A percentile compares a stretch with the other conserved stretches of the same genome.
Conservation (phyloP, 306 rosid species). For the Trifolium dubium region DNA sequence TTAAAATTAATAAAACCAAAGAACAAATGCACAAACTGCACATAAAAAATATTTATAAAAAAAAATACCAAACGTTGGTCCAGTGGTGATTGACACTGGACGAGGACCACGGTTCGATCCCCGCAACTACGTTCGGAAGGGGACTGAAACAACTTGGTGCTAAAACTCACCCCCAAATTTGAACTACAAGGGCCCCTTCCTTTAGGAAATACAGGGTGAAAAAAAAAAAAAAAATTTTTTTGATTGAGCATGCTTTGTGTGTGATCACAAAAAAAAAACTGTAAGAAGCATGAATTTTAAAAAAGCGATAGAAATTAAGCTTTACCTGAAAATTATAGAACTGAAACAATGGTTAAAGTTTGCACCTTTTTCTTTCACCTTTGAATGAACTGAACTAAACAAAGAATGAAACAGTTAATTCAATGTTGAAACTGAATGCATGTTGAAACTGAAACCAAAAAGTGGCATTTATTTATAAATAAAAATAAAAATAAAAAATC, state of each 20-base stretch:
- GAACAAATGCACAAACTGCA: not conserved
- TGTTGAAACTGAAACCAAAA: not conserved
- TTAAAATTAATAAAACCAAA: not conserved
- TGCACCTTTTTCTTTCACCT: constrained; percentile 5
- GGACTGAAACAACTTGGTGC: no score
- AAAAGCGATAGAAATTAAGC: not conserved
- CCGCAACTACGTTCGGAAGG: no score
- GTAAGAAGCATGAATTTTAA: not conserved
- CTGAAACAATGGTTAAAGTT: not conserved
- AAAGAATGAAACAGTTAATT: not conserved
- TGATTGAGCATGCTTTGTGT: constrained; percentile 5
- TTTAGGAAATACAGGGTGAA: no score
- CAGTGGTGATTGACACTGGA: no score
- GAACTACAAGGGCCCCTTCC: no score
- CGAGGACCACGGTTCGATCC: no score
- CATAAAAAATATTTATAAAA: not conserved
- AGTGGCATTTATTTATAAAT: not conserved
- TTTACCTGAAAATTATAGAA: not conserved
- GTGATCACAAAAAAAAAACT: constrained; percentile 16
- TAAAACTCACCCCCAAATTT: no score
- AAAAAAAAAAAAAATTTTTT: not conserved
- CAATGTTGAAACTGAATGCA: not conserved
- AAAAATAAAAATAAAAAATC: not conserved
- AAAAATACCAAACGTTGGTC: no score
- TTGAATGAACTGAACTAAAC: not conserved